phyloP scores from a whole-genome alignment of 2,329 filamentous ascomycete genomes.

The Cucurbitaria berberidis region DNA sequence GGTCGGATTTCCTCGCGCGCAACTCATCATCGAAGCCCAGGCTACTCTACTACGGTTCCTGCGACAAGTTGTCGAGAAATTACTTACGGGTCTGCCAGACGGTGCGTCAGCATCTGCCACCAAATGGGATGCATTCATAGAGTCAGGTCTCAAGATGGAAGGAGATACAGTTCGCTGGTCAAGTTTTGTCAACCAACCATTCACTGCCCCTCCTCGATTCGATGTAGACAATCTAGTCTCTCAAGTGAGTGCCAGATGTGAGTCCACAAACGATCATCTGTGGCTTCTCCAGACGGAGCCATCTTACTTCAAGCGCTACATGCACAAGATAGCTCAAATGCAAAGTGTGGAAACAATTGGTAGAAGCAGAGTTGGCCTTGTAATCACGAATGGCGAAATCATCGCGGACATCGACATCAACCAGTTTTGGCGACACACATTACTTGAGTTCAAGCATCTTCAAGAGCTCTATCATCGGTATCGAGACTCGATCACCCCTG shows the following conservation, averaged over 20 bases:
- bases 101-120: too few relatives aligned
- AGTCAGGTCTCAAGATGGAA: constrained; percentile 7
- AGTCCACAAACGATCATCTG: constrained; percentile 26
- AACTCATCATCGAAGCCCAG: constrained; percentile 27
- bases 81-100: background rate
- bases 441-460: constrained; percentile 8
- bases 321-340: constrained; percentile 6
- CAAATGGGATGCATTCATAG: constrained; percentile 7
- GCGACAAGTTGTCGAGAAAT: constrained; percentile 4
- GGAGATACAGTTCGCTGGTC: constrained; percentile 14
- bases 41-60: constrained; percentile 17
- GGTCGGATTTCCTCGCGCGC: constrained; percentile 27
- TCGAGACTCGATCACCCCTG: constrained; percentile 9
- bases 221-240: constrained; percentile 17
- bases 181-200: constrained; percentile 15
- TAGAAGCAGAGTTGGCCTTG: background rate
- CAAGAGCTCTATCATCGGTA: constrained; percentile 4
- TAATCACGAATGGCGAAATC: background rate
- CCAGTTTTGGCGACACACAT: constrained; percentile 12
- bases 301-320: constrained; percentile 16
- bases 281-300: constrained; percentile 32
- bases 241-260: constrained; percentile 9
- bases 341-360: background rate
- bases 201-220: constrained; percentile 19
- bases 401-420: constrained; percentile 2